A percentile compares a stretch with the other conserved stretches of the same genome.
These are phyloP conservation scores for Scalesia atractyloides DNA, from an alignment of 129 eudicot genomes.

Conservation along the genomic window DNA sequence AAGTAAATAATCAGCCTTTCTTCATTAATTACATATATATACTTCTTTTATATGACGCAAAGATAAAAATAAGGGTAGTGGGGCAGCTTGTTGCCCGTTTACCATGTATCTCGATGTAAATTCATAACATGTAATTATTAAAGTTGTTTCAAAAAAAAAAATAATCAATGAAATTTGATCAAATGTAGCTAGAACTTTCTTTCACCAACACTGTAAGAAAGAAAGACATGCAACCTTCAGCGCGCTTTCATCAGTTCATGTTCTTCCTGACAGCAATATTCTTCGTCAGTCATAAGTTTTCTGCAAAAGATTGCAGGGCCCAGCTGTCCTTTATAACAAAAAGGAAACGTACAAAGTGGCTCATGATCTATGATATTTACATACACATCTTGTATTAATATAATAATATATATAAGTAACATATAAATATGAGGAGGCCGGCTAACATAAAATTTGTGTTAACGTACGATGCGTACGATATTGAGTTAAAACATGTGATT, in stretches of 20 bases:
- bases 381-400: neutral
- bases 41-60: too few species aligned
- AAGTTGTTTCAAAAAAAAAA: too few species aligned
- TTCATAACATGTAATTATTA: too few species aligned
- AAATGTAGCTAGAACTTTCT: constrained; percentile 5
- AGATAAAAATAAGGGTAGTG: too few species aligned
- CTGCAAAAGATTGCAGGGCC: constrained; percentile 31
- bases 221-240: constrained; percentile 14
- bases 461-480: too few species aligned
- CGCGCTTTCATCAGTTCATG: constrained; percentile 10
- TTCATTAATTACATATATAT: neutral
- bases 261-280: constrained; percentile 27
- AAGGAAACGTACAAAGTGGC: constrained; percentile 10
- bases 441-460: too few species aligned
- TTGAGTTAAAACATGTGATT: too few species aligned
- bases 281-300: constrained; percentile 27
- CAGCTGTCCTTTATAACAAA: neutral
- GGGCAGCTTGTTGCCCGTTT: too few species aligned
- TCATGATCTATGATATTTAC: neutral
- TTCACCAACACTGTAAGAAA: constrained; percentile 5
- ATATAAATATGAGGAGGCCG: neutral
- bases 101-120: too few species aligned
- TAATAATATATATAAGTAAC: neutral
- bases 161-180: constrained; percentile 5
- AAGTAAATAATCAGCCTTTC: neutral